A percentile compares a stretch with the other conserved stretches of the same genome.
Conservation (phyloP, 2,329 filamentous ascomycete species). For the Epichloe brachyelytri region DNA sequence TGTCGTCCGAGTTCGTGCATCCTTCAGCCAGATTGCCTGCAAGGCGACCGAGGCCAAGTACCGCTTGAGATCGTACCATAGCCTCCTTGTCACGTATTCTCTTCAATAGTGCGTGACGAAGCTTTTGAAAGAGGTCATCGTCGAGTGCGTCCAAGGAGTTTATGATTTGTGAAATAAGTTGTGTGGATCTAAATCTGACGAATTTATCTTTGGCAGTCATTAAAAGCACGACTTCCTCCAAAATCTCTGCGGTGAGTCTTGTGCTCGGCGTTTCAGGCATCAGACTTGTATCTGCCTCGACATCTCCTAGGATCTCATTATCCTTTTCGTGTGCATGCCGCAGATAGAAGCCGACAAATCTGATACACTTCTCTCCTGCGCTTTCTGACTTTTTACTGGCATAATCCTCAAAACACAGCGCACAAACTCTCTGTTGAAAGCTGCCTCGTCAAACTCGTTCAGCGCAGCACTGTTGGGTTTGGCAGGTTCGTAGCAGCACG, state of each 20-base stretch:
- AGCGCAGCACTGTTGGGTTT: slow-evolving; percentile 37
- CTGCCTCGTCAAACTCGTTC: slow-evolving; percentile 65
- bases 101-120: slow-evolving; percentile 68
- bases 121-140: slow-evolving; percentile 74
- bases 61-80: slow-evolving; percentile 82
- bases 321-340: slow-evolving; percentile 59
- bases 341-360: slow-evolving; percentile 81
- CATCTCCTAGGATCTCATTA: slow-evolving; percentile 51
- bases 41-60: slow-evolving; percentile 75
- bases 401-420: slow-evolving; percentile 73
- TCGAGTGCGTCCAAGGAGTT: slow-evolving; percentile 88
- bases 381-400: slow-evolving; percentile 83
- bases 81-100: slow-evolving; percentile 89
- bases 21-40: slow-evolving; percentile 66
- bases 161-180: slow-evolving; percentile 81
- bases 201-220: slow-evolving; percentile 82
- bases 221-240: slow-evolving; percentile 63
- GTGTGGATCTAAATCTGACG: slow-evolving; percentile 78
- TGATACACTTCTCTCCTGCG: slow-evolving; percentile 72
- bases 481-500: slow-evolving; percentile 56
- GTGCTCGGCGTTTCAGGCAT: slow-evolving; percentile 75
- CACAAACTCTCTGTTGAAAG: slow-evolving; percentile 78
- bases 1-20: slow-evolving; percentile 55
- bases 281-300: slow-evolving; percentile 55
- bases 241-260: slow-evolving; percentile 60